A percentile compares a stretch with the other conserved stretches of the same genome.
Conservation (phyloP, 306 rosid genomes). For the Pyrus communis region DNA sequence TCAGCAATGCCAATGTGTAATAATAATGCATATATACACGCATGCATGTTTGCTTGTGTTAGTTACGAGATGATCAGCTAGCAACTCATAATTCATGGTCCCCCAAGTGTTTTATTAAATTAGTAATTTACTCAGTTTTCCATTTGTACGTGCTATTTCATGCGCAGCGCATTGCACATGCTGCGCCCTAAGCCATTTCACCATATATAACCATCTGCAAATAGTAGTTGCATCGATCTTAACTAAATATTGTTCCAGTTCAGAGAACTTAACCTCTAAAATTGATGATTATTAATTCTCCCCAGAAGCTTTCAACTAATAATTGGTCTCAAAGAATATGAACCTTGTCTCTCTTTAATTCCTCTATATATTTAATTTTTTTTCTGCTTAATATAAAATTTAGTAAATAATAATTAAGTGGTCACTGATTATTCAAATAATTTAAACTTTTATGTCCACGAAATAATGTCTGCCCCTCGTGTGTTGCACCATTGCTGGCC, state of each 20-base stretch:
- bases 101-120: background rate
- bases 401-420: background rate
- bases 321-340: background rate
- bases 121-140: background rate
- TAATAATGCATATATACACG: background rate
- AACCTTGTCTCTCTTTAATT: background rate
- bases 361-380: background rate
- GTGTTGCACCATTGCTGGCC: background rate
- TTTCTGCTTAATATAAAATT: background rate
- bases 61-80: background rate
- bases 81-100: background rate
- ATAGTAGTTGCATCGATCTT: background rate
- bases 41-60: background rate
- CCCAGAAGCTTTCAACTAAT: background rate
- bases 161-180: background rate
- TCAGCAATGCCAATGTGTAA: background rate
- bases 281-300: background rate
- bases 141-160: constrained; percentile 4
- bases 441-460: constrained; percentile 1
- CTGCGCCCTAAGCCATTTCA: background rate
- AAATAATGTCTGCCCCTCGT: constrained; percentile 16
- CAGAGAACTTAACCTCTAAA: background rate
- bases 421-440: background rate
- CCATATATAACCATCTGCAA: background rate
- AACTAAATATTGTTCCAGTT: background rate